A percentile compares a stretch with the other conserved stretches of the same genome.
These are phyloP conservation scores for Elaeis oleifera DNA, from an alignment of 202 grass and related monocot genomes.

Conservation along the genomic window DNA sequence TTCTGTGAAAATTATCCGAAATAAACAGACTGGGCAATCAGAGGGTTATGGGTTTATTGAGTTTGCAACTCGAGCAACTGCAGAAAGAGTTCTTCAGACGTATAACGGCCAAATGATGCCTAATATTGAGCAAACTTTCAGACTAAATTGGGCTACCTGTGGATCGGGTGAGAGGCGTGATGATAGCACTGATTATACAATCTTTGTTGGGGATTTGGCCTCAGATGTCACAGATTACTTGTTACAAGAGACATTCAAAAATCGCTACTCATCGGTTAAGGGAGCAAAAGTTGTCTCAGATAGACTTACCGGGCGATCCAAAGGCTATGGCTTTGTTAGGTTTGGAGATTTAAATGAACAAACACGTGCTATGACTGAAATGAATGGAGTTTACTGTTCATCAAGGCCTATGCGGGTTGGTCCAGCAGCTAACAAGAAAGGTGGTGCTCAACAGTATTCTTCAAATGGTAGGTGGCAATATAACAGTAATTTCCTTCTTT, in stretches of 20 bases:
- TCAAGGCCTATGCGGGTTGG: slow-evolving; percentile 16
- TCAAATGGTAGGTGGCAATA: background rate
- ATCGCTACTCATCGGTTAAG: background rate
- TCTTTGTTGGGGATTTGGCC: slow-evolving; percentile 15
- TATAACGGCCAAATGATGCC: slow-evolving; percentile 18
- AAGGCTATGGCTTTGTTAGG: slow-evolving; percentile 17
- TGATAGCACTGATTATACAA: slow-evolving; percentile 9
- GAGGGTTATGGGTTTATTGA: slow-evolving; percentile 20
- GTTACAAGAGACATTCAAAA: slow-evolving; percentile 15
- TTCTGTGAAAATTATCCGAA: slow-evolving; percentile 16
- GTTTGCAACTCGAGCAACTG: background rate
- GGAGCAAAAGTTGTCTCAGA: slow-evolving; percentile 17
- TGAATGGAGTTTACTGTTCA: slow-evolving; percentile 22
- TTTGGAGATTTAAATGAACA: slow-evolving; percentile 16
- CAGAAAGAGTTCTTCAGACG: slow-evolving; percentile 1
- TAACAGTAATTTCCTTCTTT: too few relatives aligned
- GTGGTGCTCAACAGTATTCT: slow-evolving; percentile 1
- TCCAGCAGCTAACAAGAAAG: slow-evolving; percentile 8
- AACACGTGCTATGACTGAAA: slow-evolving; percentile 10
- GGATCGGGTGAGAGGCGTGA: slow-evolving; percentile 12
- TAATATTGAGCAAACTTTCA: slow-evolving; percentile 12
- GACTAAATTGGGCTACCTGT: slow-evolving; percentile 16
- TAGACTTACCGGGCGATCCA: slow-evolving; percentile 12
- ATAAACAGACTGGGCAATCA: slow-evolving; percentile 7
- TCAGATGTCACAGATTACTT: slow-evolving; percentile 17